These are phyloP conservation scores for Boletellus dicymbophilus DNA, from an alignment of 1,284 basidiomycete species.

Conservation along the genomic window DNA sequence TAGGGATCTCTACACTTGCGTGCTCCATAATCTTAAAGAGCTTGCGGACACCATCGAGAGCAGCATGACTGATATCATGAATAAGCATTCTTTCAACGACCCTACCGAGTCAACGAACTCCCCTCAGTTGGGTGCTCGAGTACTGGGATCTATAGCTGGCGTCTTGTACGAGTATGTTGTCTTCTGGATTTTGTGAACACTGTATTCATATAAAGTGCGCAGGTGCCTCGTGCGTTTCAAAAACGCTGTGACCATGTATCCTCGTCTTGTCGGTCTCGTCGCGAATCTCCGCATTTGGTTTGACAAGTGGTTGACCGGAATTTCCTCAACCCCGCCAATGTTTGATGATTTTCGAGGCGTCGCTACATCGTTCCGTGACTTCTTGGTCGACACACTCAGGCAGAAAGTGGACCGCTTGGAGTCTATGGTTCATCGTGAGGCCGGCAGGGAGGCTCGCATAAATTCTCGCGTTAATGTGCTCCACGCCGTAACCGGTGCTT, in stretches of 20 bases:
- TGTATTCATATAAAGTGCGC: neutral
- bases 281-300: conserved; percentile 46
- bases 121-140: conserved; percentile 37
- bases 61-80: conserved; percentile 46
- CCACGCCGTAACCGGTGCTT: neutral
- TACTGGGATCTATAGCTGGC: conserved; percentile 50
- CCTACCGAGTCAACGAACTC: conserved; percentile 14
- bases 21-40: conserved; percentile 54
- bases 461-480: conserved; percentile 8
- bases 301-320: conserved; percentile 44
- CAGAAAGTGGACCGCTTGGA: conserved; percentile 44
- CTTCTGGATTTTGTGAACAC: neutral
- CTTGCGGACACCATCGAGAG: conserved; percentile 43
- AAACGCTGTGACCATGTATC: conserved; percentile 48
- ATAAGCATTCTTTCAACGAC: conserved; percentile 44
- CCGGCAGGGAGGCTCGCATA: conserved; percentile 29
- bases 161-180: conserved; percentile 54
- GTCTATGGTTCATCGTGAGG: conserved; percentile 42
- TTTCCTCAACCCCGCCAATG: conserved; percentile 37
- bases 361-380: conserved; percentile 28
- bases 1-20: conserved; percentile 54
- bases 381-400: conserved; percentile 41
- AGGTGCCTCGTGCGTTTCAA: conserved; percentile 67
- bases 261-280: conserved; percentile 44
- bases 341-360: conserved; percentile 37